Evolutionary conservation across 768 basidiomycete genomes (phyloP), one percentile per base, ranked within the genome.

Genomic region (Lyophyllum shimeji): DNA sequence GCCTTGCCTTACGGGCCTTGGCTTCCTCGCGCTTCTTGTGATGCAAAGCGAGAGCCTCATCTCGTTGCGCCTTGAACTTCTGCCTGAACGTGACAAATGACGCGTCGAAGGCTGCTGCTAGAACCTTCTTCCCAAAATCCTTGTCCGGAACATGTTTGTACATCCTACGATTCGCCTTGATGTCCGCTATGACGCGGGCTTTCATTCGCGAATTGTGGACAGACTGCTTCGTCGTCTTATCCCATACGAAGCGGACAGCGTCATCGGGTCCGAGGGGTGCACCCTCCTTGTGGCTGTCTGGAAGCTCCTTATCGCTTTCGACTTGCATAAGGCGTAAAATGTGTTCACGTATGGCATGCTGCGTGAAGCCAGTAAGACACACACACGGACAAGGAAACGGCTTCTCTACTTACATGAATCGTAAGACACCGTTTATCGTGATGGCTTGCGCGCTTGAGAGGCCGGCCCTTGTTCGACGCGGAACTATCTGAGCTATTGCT

Each of bases 201-300:
- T 86, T 90, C 88, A 90, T 90, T 13, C 80, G 78, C 9, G 77
- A 74, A 56, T 91, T 91, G 63, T 90, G 89, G 18, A 83, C 78
- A 1, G 88, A 90, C 62, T 90, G 86, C 57, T 84, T 87, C 11
- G 81, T 75, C 1, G 89, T 91, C 67, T 88, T 89, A 58, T 86
- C 83, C 89, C 89, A 91, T 3, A 89, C 84, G 60, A 90, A 90
- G 18, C 89, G 84, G 13, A 90, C 75, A 1, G 87, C 81, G n/a
- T 84, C 79, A 20, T 75, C 66, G 11, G 73, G 63, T 2, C 69
- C 72, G 1, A 84, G 62, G 2, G 70, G 62, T 11, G 67, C 71
- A 15, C 82, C 85, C 63, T 90, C 88, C 9, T 63, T 60, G 62
- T 88, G 82, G 50, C 80, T 83, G 53, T 82, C 81, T 0, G 89